Base-by-base conservation (phyloP, 495 filamentous ascomycete species). In the Penicillium desertorum region DNA sequence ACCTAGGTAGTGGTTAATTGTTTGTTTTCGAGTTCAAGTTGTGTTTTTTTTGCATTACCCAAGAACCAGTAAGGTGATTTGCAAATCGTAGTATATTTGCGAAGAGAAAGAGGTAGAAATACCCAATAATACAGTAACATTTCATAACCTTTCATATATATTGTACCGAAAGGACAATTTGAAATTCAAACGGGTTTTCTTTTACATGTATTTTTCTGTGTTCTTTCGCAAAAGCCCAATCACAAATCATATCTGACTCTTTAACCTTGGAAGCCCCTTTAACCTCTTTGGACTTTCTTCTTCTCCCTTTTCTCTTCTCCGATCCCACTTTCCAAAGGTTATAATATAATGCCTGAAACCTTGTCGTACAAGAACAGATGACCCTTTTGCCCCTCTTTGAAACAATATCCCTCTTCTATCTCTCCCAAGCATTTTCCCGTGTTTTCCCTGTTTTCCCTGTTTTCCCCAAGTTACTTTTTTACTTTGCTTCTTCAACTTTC, bases 171-270 rank as follows among this genome's bases (percentile, higher is more conserved):
- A 42, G 55, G 53, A 63, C 54, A 17, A 41, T 59, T 56, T 56
- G 45, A 25, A 25, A 25, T 25, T 6, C 23, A 25, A 25, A 25
- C 5, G 23, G 22, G 2, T 1, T 22, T 22, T 22, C 0, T 52
- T 45, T 56, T 8, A 3, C 3, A 25, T 5, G 22, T 25, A 22
- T 50, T 37, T 50, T 50, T 17, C n/a, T 14, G 49, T 27, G 14
- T 42, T 52, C 54, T 51, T 58, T 60, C 60, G 64, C 64, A 56
- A 53, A 29, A 43, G 51, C 45, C 62, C 62, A 67, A 64, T 58
- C 52, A 64, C 58, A 45, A 64, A 54, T 56, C 27, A 39, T 39
- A 62, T 62, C 54, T 51, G 45, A 51, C 32, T 44, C 54, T 36
- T 51, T 19, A 50, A 32, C 10, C 30, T 27, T 27, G 25, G 25